Conservation (phyloP, 2,329 filamentous ascomycete species). For the Aureobasidium sp. region DNA sequence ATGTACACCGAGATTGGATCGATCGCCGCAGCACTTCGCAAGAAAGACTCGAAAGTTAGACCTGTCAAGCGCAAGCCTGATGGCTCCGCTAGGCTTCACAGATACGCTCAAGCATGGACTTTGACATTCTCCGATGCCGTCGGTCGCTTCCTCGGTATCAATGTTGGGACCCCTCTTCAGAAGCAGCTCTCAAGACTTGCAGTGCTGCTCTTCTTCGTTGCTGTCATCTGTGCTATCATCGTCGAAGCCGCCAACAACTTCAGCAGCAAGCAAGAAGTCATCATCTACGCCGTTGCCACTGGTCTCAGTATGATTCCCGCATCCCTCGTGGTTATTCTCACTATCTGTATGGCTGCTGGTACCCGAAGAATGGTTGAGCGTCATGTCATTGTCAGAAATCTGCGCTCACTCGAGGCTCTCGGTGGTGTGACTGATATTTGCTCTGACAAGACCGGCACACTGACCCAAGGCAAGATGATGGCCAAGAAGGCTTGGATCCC, state of each 20-base stretch:
- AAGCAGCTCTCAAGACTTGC: constrained; percentile 76
- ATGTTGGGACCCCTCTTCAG: constrained; percentile 71
- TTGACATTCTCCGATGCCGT: constrained; percentile 52
- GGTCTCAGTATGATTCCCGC: constrained; percentile 57
- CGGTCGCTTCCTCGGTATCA: constrained; percentile 58
- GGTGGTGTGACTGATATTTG: constrained; percentile 57
- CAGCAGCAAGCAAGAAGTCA: constrained; percentile 49
- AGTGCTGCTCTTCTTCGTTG: constrained; percentile 66
- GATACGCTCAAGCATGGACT: constrained; percentile 43
- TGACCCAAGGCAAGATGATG: constrained; percentile 53
- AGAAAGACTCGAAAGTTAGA: constrained; percentile 36
- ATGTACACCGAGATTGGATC: constrained; percentile 63
- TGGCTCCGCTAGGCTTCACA: constrained; percentile 28
- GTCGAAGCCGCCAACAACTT: constrained; percentile 57
- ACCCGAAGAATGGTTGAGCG: constrained; percentile 58
- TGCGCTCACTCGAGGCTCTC: constrained; percentile 58
- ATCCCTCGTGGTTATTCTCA: constrained; percentile 35
- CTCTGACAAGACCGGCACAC: constrained; percentile 63
- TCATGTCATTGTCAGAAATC: constrained; percentile 59
- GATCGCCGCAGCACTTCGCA: constrained; percentile 58
- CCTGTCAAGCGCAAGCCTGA: constrained; percentile 34
- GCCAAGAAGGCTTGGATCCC: constrained; percentile 57
- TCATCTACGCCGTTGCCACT: constrained; percentile 59
- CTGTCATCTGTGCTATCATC: constrained; percentile 59
- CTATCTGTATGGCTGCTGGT: constrained; percentile 45